phyloP scores from a whole-genome alignment of 2,329 filamentous ascomycete genomes.

The Hypoxylon sp. region DNA sequence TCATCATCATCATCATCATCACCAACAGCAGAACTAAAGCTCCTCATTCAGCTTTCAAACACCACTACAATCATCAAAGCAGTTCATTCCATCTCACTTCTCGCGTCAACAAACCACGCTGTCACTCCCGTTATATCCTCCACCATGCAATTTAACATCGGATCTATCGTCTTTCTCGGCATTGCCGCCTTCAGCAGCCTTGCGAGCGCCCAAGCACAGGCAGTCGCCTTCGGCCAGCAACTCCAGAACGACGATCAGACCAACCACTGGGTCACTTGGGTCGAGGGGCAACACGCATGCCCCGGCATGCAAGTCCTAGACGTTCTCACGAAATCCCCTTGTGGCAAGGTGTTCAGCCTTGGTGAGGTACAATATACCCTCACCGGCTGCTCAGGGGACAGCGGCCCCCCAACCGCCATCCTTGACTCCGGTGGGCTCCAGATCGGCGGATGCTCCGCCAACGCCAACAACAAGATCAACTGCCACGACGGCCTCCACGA shows the following conservation, averaged over 20 bases:
- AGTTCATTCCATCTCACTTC: constrained; percentile 11
- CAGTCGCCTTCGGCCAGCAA: constrained; percentile 32
- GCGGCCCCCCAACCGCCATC: constrained; percentile 22
- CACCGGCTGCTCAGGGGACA: constrained; percentile 29
- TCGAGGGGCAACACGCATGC: constrained; percentile 31
- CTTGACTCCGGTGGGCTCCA: constrained; percentile 37
- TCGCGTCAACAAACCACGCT: constrained; percentile 12
- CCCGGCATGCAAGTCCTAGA: constrained; percentile 29
- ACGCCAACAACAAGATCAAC: constrained; percentile 32
- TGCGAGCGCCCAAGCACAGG: constrained; percentile 27
- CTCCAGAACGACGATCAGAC: constrained; percentile 38
- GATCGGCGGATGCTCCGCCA: constrained; percentile 27
- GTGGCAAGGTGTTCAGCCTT: constrained; percentile 26
- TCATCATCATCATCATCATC: constrained; percentile 22
- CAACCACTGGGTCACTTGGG: constrained; percentile 39
- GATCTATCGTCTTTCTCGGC: constrained; percentile 33
- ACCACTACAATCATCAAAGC: constrained; percentile 17
- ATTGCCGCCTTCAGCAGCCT: constrained; percentile 33
- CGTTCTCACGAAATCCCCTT: constrained; percentile 30
- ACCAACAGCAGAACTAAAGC: background rate
- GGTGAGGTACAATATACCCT: constrained; percentile 31
- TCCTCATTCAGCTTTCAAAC: background rate
- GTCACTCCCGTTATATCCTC: constrained; percentile 3
- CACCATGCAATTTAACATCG: constrained; percentile 27
- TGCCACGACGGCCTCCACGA: constrained; percentile 33